Evolutionary conservation across 257 asterid species (phyloP).

Genomic region (Solanum boliviense): DNA sequence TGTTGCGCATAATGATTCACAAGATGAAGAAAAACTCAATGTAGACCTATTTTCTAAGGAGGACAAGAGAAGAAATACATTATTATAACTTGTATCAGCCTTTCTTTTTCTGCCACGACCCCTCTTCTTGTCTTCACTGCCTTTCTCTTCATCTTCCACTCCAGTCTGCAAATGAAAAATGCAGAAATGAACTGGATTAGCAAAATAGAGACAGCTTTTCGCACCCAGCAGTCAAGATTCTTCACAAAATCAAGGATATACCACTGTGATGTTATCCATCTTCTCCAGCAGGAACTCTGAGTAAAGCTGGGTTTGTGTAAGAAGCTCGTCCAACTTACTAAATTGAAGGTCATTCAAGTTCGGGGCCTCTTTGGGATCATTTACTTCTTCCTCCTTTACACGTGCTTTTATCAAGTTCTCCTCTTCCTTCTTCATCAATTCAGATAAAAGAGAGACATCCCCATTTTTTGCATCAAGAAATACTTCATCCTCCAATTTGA

Average conservation of each 20-base stretch:
- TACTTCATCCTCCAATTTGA: slow-evolving; percentile 30
- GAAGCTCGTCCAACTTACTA: slow-evolving; percentile 79
- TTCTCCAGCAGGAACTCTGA: slow-evolving; percentile 89
- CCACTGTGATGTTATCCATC: slow-evolving; percentile 80
- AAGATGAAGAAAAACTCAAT: background rate
- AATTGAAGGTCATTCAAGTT: slow-evolving; percentile 58
- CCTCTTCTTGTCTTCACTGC: slow-evolving; percentile 29
- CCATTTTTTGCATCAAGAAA: slow-evolving; percentile 21
- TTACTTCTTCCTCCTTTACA: slow-evolving; percentile 29
- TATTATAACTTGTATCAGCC: slow-evolving; percentile 39
- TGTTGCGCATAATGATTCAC: background rate
- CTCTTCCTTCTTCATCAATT: slow-evolving; percentile 53
- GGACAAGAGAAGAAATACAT: slow-evolving; percentile 22
- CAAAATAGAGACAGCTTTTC: background rate
- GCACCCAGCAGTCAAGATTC: background rate
- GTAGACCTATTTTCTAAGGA: background rate
- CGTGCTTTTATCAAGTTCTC: slow-evolving; percentile 42
- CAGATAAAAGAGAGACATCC: slow-evolving; percentile 33
- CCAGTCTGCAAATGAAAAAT: slow-evolving; percentile 25
- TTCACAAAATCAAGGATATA: background rate
- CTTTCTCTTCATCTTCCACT: slow-evolving; percentile 25
- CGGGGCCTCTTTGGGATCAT: slow-evolving; percentile 32
- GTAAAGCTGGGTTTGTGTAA: slow-evolving; percentile 83
- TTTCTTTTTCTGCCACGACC: slow-evolving; percentile 79
- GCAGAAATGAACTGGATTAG: slow-evolving; percentile 12